Evolutionary conservation across 805 yeast genomes (phyloP).

Genomic region (Saccharomyces mikatae): DNA sequence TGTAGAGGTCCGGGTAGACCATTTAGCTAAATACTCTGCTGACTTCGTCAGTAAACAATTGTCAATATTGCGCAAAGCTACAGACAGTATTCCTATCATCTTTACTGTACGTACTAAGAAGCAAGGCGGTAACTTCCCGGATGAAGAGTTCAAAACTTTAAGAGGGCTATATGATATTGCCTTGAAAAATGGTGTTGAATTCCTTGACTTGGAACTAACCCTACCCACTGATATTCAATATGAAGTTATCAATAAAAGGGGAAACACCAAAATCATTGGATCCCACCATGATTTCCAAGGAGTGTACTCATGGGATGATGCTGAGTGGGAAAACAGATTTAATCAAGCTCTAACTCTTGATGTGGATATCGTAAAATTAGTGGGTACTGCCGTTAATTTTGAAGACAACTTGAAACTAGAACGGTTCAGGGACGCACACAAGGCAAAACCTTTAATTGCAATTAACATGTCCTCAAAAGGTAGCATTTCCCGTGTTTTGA

Average conservation of each 20-base stretch:
- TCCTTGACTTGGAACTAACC: constrained; percentile 70
- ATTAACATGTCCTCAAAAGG: constrained; percentile 76
- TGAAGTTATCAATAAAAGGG: constrained; percentile 43
- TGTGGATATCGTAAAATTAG: constrained; percentile 74
- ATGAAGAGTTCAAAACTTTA: constrained; percentile 41
- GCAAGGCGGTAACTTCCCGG: constrained; percentile 81
- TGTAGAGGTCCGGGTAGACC: constrained; percentile 76
- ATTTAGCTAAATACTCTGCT: constrained; percentile 42
- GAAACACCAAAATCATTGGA: constrained; percentile 66
- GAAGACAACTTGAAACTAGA: constrained; percentile 68
- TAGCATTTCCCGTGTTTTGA: constrained; percentile 69
- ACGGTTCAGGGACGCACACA: constrained; percentile 52
- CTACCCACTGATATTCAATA: constrained; percentile 50
- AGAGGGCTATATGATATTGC: constrained; percentile 51
- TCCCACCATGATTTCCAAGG: constrained; percentile 75
- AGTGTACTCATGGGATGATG: constrained; percentile 50
- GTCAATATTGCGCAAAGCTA: constrained; percentile 55
- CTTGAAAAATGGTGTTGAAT: constrained; percentile 70
- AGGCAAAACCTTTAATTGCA: constrained; percentile 59
- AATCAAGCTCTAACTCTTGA: constrained; percentile 55
- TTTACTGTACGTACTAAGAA: constrained; percentile 68
- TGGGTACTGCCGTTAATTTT: constrained; percentile 61
- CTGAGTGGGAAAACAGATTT: constrained; percentile 70
- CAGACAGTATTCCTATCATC: constrained; percentile 63
- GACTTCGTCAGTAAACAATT: constrained; percentile 67